A percentile compares a stretch with the other conserved stretches of the same genome.
phyloP scores from a whole-genome alignment of 192 early-diverging fungal species.

The Backusella morwellensis region DNA sequence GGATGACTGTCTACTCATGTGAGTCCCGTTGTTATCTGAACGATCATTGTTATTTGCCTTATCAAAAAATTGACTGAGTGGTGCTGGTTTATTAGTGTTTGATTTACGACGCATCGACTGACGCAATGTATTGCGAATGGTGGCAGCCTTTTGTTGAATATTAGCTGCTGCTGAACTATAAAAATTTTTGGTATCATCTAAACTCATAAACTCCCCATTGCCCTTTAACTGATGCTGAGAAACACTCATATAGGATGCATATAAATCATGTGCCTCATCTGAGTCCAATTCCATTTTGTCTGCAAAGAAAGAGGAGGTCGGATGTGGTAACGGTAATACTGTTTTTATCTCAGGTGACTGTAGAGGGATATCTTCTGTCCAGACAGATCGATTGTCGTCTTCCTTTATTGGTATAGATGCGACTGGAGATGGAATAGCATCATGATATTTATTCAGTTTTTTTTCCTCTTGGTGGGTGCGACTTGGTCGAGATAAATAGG shows the following conservation, averaged over 20 bases:
- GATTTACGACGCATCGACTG: conserved; percentile 23
- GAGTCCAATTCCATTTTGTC: conserved; percentile 25
- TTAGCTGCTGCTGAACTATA: neutral
- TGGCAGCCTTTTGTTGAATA: conserved; percentile 21
- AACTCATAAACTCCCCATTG: conserved; percentile 7
- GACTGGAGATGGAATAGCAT: neutral
- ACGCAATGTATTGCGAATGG: conserved; percentile 7
- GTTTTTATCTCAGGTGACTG: neutral
- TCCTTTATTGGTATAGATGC: conserved; percentile 1
- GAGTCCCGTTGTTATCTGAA: conserved; percentile 7
- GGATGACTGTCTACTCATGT: conserved; percentile 10
- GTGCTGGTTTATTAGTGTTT: neutral
- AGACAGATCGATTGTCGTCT: neutral
- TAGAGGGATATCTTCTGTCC: conserved; percentile 2
- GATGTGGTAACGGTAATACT: conserved; percentile 1
- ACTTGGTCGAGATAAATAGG: neutral
- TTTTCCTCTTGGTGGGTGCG: neutral
- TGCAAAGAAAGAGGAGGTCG: conserved; percentile 16
- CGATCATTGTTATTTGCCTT: neutral
- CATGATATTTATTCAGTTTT: neutral
- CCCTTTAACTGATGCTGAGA: neutral
- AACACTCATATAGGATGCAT: conserved; percentile 9
- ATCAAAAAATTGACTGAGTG: conserved; percentile 5
- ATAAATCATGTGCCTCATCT: conserved; percentile 18
- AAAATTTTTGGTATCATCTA: neutral